Evolutionary conservation across 768 basidiomycete species (phyloP).

Genomic region (Calocera cornea): DNA sequence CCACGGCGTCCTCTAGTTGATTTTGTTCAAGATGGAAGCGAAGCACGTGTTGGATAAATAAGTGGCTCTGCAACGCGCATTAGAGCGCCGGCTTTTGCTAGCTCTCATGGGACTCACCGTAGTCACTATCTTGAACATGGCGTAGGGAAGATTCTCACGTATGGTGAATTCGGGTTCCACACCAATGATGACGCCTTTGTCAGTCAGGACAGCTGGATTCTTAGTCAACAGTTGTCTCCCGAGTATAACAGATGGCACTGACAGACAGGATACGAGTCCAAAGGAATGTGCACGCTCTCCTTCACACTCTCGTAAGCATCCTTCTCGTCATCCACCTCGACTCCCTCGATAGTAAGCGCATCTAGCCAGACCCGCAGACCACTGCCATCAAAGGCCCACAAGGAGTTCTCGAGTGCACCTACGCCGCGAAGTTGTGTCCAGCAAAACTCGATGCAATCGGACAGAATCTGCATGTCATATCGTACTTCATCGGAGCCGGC

Average conservation of each 20-base stretch:
- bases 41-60: constrained; percentile 87
- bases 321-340: constrained; percentile 21
- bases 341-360: constrained; percentile 74
- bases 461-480: constrained; percentile 94
- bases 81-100: constrained; percentile 5
- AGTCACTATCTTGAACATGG: constrained; percentile 82
- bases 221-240: neutral
- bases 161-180: constrained; percentile 77
- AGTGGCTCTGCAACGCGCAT: constrained; percentile 50
- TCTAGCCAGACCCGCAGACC: constrained; percentile 90
- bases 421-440: constrained; percentile 97
- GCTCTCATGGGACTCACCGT: constrained; percentile 44
- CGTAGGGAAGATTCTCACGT: constrained; percentile 65
- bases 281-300: constrained; percentile 82
- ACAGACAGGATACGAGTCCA: constrained; percentile 97
- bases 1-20: constrained; percentile 58
- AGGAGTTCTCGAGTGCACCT: constrained; percentile 83
- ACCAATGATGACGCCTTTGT: constrained; percentile 96
- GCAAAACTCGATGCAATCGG: constrained; percentile 94
- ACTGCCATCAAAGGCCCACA: constrained; percentile 92
- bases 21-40: constrained; percentile 59
- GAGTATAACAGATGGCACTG: constrained; percentile 15
- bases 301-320: constrained; percentile 47
- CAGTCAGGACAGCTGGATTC: constrained; percentile 80
- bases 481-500: constrained; percentile 77